Conservation (phyloP, 495 filamentous ascomycete genomes). For the Glonium stellatum region DNA sequence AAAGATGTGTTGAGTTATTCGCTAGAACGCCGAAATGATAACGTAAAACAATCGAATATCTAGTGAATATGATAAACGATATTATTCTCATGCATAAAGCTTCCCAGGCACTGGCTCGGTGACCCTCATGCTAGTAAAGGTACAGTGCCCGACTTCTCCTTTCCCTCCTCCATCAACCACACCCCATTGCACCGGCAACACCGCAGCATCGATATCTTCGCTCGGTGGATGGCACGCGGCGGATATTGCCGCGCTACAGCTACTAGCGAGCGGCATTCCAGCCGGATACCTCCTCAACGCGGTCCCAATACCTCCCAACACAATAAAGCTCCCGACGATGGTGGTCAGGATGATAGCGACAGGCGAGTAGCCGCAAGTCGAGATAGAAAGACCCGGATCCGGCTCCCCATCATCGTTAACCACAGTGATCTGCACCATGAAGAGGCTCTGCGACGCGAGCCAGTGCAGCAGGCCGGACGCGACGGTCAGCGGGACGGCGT, state of each 20-base stretch:
- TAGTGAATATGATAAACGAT: too few relatives aligned
- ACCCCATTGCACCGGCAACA: conserved; percentile 14
- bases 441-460: conserved; percentile 16
- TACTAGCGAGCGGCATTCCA: conserved; percentile 9
- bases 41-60: too few relatives aligned
- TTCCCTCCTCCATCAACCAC: not conserved
- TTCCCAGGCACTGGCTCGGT: too few relatives aligned
- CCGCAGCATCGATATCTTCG: conserved; percentile 12
- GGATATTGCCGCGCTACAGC: conserved; percentile 12
- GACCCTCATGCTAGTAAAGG: too few relatives aligned
- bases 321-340: too few relatives aligned
- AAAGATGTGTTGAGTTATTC: too few relatives aligned
- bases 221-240: conserved; percentile 17
- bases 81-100: too few relatives aligned
- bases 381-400: not conserved
- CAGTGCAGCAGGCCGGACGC: conserved; percentile 10
- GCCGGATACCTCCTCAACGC: not conserved
- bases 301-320: too few relatives aligned
- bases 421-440: conserved; percentile 3
- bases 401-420: not conserved
- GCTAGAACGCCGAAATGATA: too few relatives aligned
- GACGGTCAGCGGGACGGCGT: conserved; percentile 3
- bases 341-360: too few relatives aligned
- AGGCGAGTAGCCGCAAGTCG: too few relatives aligned
- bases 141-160: too few relatives aligned